Percentiles rank a stretch among this genome's conserved stretches.
These are phyloP conservation scores for Mentha longifolia DNA, from an alignment of 257 asterid genomes.

Conservation along the genomic window DNA sequence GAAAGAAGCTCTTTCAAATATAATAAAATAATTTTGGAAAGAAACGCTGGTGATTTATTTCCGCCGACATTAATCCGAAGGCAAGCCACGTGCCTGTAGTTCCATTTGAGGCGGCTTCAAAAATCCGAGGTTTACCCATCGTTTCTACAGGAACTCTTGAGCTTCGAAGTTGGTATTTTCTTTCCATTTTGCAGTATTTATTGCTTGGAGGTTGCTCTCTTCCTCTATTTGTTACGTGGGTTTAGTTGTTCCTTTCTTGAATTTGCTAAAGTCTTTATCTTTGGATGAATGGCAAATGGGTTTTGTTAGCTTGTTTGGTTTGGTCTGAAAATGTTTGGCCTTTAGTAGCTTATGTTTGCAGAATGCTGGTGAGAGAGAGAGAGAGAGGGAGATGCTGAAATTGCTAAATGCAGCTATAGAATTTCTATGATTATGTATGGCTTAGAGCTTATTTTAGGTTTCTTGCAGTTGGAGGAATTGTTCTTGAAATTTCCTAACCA, in stretches of 20 bases:
- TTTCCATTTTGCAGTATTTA: background rate
- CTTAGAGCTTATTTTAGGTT: slow-evolving; percentile 16
- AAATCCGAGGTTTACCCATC: background rate
- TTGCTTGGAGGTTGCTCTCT: background rate
- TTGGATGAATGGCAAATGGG: background rate
- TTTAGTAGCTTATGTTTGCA: background rate
- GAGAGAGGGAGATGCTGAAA: background rate
- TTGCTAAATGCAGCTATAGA: slow-evolving; percentile 10
- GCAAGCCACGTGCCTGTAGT: slow-evolving; percentile 41
- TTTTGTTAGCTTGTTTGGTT: background rate
- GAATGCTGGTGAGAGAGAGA: background rate
- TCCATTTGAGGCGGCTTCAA: background rate
- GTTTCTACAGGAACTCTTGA: background rate
- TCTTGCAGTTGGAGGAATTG: slow-evolving; percentile 26
- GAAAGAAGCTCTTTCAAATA: too few species aligned
- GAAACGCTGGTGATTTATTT: background rate
- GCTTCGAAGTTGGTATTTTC: slow-evolving; percentile 7
- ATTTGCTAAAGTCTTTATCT: background rate
- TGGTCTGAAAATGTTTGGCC: background rate
- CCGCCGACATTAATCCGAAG: slow-evolving; percentile 16
- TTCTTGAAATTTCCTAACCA: background rate
- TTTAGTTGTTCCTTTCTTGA: slow-evolving; percentile 4
- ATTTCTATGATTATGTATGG: background rate
- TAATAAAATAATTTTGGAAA: too few species aligned
- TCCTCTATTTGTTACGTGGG: background rate